Evolutionary conservation across 176 grass and related monocot species (phyloP).

Genomic region (Alopecurus myosuroides): DNA sequence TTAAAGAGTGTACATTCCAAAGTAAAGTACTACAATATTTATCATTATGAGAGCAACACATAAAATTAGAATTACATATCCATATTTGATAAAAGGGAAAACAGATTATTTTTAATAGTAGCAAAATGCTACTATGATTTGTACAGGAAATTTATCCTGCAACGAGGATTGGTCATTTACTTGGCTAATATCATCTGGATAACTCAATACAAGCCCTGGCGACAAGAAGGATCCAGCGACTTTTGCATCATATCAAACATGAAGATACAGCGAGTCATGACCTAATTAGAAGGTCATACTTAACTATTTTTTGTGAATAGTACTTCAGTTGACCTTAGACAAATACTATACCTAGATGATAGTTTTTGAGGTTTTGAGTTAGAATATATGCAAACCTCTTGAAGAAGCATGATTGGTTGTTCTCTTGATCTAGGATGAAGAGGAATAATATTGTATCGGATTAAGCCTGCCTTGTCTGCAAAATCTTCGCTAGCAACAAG

Average conservation of each 20-base stretch:
- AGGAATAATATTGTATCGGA: slow-evolving; percentile 87
- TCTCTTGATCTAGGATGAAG: slow-evolving; percentile 58
- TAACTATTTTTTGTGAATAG: background rate
- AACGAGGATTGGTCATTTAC: background rate
- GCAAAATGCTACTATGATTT: background rate
- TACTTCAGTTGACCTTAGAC: background rate
- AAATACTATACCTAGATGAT: background rate
- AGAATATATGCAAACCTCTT: slow-evolving; percentile 60
- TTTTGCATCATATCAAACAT: slow-evolving; percentile 13
- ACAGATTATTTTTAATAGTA: background rate
- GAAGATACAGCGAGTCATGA: background rate
- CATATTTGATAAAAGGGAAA: background rate
- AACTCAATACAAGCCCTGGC: background rate
- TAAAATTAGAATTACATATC: background rate
- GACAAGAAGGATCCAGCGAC: background rate
- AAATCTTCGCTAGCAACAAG: slow-evolving; percentile 44
- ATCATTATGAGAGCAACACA: background rate
- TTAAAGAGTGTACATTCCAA: background rate
- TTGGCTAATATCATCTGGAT: background rate
- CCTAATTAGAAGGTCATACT: background rate
- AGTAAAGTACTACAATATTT: background rate
- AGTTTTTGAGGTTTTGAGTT: slow-evolving; percentile 14
- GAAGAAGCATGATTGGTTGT: slow-evolving; percentile 80
- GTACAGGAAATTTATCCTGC: slow-evolving; percentile 3
- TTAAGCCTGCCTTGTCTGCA: slow-evolving; percentile 51